These are phyloP conservation scores for Capillidium heterosporum DNA, from an alignment of 371 early-diverging fungal genomes.

Conservation along the genomic window DNA sequence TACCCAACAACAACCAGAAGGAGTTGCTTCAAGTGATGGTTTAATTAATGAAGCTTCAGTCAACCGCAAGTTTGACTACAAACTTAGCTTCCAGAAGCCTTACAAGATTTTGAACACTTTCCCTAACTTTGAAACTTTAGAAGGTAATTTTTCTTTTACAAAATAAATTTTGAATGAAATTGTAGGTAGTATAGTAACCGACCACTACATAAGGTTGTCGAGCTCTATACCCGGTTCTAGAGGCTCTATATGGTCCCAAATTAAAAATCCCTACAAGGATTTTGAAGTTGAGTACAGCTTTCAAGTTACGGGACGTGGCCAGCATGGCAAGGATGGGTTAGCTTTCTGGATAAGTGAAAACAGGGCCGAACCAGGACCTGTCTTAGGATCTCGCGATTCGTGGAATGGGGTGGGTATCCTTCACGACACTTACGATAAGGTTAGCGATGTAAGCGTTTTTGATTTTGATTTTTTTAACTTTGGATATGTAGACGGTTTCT, in stretches of 20 bases:
- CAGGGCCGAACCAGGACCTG: slow-evolving; percentile 30
- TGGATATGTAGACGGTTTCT: slow-evolving; percentile 12
- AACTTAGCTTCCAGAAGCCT: neutral
- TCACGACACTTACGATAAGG: slow-evolving; percentile 42
- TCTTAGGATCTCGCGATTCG: slow-evolving; percentile 47
- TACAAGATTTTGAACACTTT: neutral
- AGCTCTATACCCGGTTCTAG: slow-evolving; percentile 36
- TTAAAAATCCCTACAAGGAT: slow-evolving; percentile 42
- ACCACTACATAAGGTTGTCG: slow-evolving; percentile 45
- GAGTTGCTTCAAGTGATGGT: no score
- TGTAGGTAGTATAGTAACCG: slow-evolving; percentile 30
- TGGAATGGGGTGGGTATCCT: slow-evolving; percentile 54
- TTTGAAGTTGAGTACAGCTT: slow-evolving; percentile 59
- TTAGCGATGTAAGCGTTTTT: slow-evolving; percentile 16
- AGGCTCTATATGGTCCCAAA: slow-evolving; percentile 51
- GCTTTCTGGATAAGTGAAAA: slow-evolving; percentile 74
- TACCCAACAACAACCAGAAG: no score
- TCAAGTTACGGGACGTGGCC: slow-evolving; percentile 34
- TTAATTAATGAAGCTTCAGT: neutral
- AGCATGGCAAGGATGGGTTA: slow-evolving; percentile 60
- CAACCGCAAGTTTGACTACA: neutral
- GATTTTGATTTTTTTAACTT: neutral
- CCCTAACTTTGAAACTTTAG: neutral
- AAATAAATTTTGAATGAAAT: neutral
- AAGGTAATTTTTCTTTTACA: neutral